Percentiles rank a stretch among this genome's conserved stretches.
These are phyloP conservation scores for Fusarium verrucosum DNA, from an alignment of 2,329 filamentous ascomycete genomes.

Conservation along the genomic window DNA sequence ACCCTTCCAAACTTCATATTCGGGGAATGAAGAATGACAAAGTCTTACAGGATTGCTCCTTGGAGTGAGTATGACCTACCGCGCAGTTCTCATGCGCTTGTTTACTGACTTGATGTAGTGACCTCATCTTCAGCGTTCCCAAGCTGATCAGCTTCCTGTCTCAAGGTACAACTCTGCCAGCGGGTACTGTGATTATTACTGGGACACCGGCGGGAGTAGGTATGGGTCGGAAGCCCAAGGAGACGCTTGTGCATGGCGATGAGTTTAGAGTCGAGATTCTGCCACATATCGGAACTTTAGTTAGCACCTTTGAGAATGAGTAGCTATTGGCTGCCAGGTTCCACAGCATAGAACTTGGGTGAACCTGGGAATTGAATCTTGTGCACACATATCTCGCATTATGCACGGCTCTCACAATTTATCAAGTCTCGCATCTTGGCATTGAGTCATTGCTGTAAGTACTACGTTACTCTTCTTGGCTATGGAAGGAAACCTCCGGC, in stretches of 20 bases:
- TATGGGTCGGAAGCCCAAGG: conserved; percentile 50
- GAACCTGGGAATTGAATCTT: not conserved
- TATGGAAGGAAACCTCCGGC: too few species aligned
- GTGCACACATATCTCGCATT: too few species aligned
- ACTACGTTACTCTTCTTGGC: too few species aligned
- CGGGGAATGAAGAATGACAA: conserved; percentile 1
- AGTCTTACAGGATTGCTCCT: not conserved
- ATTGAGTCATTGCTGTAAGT: too few species aligned
- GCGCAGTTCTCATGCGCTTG: accelerated
- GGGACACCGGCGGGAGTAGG: conserved; percentile 56
- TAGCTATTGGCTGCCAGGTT: not conserved
- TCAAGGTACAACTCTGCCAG: conserved; percentile 54
- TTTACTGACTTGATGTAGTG: conserved; percentile 46
- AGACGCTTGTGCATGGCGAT: conserved; percentile 52
- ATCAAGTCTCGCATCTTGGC: too few species aligned
- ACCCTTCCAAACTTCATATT: not conserved
- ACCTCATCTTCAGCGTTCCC: conserved; percentile 63
- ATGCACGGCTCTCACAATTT: too few species aligned
- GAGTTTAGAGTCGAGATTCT: conserved; percentile 56
- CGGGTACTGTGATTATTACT: conserved; percentile 55
- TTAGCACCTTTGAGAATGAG: conserved; percentile 43
- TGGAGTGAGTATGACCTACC: not conserved
- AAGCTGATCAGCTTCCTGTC: conserved; percentile 55
- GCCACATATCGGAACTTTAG: conserved; percentile 55
- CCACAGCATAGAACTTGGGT: too few species aligned